Evolutionary conservation across 345 rosid species (phyloP).

Genomic region (Durio zibethinus): DNA sequence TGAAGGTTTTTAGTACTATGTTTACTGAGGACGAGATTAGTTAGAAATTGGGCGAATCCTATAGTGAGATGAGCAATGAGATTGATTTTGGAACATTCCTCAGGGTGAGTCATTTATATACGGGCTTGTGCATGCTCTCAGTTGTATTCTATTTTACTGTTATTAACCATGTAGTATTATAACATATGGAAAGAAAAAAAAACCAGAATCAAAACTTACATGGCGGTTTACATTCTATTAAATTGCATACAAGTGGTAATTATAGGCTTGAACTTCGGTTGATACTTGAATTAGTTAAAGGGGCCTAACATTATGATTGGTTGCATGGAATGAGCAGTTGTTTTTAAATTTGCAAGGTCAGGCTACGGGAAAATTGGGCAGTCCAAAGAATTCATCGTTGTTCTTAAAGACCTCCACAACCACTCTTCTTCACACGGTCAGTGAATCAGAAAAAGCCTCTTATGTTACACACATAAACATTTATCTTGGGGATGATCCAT

Average conservation of each 20-base stretch:
- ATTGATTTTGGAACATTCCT: constrained; percentile 77
- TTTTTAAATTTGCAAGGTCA: constrained; percentile 58
- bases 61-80: constrained; percentile 43
- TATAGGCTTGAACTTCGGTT: not conserved
- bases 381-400: constrained; percentile 56
- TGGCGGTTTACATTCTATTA: not conserved
- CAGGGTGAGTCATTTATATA: constrained; percentile 34
- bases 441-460: constrained; percentile 69
- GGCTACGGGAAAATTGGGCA: constrained; percentile 57
- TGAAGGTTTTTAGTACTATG: constrained; percentile 52
- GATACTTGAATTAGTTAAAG: not conserved
- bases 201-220: not conserved
- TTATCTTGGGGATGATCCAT: constrained; percentile 83
- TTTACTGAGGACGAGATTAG: constrained; percentile 64
- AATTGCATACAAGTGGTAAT: not conserved
- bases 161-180: not conserved
- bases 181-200: not conserved
- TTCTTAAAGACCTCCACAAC: constrained; percentile 69
- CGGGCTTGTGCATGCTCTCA: not conserved
- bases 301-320: constrained; percentile 18
- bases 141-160: not conserved
- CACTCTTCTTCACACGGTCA: constrained; percentile 68
- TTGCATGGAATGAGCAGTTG: constrained; percentile 43
- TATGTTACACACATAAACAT: constrained; percentile 89
- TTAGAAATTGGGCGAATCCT: constrained; percentile 38